phyloP scores from a whole-genome alignment of 2,329 filamentous ascomycete species.

The Botrytis aclada region DNA sequence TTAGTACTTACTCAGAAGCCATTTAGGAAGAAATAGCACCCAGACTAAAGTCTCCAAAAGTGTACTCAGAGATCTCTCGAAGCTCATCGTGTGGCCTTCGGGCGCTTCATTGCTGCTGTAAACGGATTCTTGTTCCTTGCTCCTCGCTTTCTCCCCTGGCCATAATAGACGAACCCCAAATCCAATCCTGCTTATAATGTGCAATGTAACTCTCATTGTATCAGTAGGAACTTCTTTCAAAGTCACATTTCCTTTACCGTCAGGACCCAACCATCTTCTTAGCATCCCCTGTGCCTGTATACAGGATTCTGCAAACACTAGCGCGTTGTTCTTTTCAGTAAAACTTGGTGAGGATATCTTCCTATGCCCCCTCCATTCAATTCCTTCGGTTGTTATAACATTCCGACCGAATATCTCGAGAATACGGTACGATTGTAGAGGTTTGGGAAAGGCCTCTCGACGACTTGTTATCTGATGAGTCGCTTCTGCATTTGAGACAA shows the following conservation, averaged over 20 bases:
- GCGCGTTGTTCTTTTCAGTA: constrained; percentile 69
- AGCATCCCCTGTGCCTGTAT: constrained; percentile 63
- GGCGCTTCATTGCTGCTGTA: constrained; percentile 33
- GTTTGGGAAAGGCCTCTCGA: constrained; percentile 70
- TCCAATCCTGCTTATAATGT: constrained; percentile 65
- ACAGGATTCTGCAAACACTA: constrained; percentile 63
- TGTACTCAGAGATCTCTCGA: constrained; percentile 51
- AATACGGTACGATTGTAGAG: constrained; percentile 55
- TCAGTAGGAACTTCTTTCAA: constrained; percentile 58
- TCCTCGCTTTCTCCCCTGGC: constrained; percentile 57
- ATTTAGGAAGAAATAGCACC: constrained; percentile 51
- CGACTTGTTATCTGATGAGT: constrained; percentile 63
- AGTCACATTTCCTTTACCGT: constrained; percentile 40
- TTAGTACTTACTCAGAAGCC: constrained; percentile 44
- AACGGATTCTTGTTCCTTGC: constrained; percentile 47
- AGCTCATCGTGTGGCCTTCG: constrained; percentile 51
- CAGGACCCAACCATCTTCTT: constrained; percentile 51
- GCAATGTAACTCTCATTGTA: constrained; percentile 60
- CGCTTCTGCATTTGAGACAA: constrained; percentile 47
- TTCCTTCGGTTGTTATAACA: constrained; percentile 67
- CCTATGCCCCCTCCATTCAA: constrained; percentile 68
- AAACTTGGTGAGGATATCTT: constrained; percentile 70
- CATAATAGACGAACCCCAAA: constrained; percentile 62
- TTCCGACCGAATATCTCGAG: constrained; percentile 69
- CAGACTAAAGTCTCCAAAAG: constrained; percentile 53